Evolutionary conservation across 2,329 filamentous ascomycete genomes (phyloP).

Genomic region (Berkeleyomyces rouxiae): DNA sequence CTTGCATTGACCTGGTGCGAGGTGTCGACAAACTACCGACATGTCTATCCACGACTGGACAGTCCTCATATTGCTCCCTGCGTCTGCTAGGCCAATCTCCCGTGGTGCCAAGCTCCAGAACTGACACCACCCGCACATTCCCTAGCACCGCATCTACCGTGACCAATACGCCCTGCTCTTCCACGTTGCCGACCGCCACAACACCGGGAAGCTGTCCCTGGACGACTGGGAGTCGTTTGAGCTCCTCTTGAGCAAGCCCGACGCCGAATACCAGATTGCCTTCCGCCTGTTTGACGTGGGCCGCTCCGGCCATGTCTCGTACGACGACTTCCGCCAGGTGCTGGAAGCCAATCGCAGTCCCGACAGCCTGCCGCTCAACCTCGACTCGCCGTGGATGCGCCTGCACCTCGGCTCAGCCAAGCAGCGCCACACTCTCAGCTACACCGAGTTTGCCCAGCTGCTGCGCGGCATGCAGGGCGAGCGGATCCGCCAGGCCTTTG

Average conservation of each 20-base stretch:
- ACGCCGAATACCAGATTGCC: slow-evolving; percentile 96
- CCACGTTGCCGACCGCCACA: slow-evolving; percentile 67
- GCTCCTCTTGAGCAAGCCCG: slow-evolving; percentile 81
- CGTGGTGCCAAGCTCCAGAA: not conserved
- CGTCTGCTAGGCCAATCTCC: too few relatives aligned
- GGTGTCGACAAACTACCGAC: not conserved
- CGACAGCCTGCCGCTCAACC: slow-evolving; percentile 81
- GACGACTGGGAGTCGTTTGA: slow-evolving; percentile 88
- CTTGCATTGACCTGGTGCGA: not conserved
- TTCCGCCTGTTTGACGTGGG: slow-evolving; percentile 91
- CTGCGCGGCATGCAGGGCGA: slow-evolving; percentile 89
- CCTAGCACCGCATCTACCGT: slow-evolving; percentile 89
- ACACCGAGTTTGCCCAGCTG: slow-evolving; percentile 96
- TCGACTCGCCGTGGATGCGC: slow-evolving; percentile 91
- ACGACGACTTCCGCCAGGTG: slow-evolving; percentile 68
- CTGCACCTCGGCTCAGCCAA: slow-evolving; percentile 83
- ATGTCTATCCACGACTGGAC: not conserved
- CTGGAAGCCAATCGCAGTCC: slow-evolving; percentile 82
- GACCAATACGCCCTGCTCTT: slow-evolving; percentile 94
- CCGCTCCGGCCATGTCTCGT: slow-evolving; percentile 70
- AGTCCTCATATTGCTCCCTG: not conserved
- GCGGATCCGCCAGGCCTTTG: slow-evolving; percentile 88
- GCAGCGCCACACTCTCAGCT: slow-evolving; percentile 80
- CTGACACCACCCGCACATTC: not conserved
- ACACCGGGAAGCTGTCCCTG: slow-evolving; percentile 55